Evolutionary conservation across 768 basidiomycete genomes (phyloP).

Genomic region (Amanita pseudoporphyria): DNA sequence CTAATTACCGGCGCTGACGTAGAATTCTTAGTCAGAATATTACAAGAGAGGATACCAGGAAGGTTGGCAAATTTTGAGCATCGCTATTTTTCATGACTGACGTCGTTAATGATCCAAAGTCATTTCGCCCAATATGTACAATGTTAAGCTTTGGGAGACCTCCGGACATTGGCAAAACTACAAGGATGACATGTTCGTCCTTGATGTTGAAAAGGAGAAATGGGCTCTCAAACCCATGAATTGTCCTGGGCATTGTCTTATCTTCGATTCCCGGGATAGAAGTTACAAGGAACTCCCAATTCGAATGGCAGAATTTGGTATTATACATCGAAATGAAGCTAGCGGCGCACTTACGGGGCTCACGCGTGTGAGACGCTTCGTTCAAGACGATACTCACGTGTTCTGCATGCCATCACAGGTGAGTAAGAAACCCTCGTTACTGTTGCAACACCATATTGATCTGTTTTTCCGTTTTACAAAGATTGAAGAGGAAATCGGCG

Average conservation of each 20-base stretch:
- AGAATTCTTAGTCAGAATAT: constrained; percentile 63
- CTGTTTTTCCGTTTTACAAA: constrained; percentile 24
- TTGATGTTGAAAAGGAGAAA: constrained; percentile 92
- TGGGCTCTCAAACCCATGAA: constrained; percentile 99
- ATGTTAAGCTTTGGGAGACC: constrained; percentile 94
- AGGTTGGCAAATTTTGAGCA: constrained; percentile 33
- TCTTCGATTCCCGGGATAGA: constrained; percentile 91
- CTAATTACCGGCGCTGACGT: constrained; percentile 6
- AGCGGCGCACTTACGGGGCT: constrained; percentile 89
- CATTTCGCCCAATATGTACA: constrained; percentile 96
- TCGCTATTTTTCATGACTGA: neutral
- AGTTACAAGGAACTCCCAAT: constrained; percentile 94
- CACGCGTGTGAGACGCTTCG: constrained; percentile 89
- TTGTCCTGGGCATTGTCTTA: constrained; percentile 93
- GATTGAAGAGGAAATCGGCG: constrained; percentile 81
- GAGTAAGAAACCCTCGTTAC: constrained; percentile 8
- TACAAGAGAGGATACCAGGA: constrained; percentile 94
- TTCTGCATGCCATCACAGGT: constrained; percentile 95
- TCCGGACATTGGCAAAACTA: constrained; percentile 99
- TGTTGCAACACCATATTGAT: constrained; percentile 5
- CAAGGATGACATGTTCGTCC: constrained; percentile 94
- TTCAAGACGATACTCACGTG: constrained; percentile 97
- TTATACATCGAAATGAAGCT: constrained; percentile 94
- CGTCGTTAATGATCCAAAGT: constrained; percentile 38
- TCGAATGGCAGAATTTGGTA: constrained; percentile 97